Base-by-base conservation (phyloP, 1,284 basidiomycete genomes). In the Ceratobasidium sp. region DNA sequence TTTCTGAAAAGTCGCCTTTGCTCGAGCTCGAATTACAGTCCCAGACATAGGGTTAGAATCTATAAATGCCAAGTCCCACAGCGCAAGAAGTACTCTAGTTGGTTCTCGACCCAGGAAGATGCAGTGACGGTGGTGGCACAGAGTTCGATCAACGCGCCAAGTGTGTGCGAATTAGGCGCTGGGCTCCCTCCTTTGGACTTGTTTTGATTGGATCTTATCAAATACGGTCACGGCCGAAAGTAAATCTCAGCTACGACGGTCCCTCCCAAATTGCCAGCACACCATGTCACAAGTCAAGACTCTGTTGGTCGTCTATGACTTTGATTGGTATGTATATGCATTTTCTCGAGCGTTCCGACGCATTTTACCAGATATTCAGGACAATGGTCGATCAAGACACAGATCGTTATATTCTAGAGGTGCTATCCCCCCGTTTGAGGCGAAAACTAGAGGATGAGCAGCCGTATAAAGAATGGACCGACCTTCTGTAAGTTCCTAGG, bases 401-500 rank as follows among this genome's bases (percentile, higher is more conserved):
- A 3, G 98, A 99, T 86, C 90, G 97, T 86, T 99, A 95, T 91
- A 89, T 98, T 77, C 94, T 98, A 82, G 97, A 99, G 84, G 94
- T 97, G 67, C 90, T 98, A 48, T 93, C 92, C 2, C 94, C 94
- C 1, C 90, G 94, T 80, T 88, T 99, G 62, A 92, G 97, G 74
- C 88, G 95, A 66, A 91, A 94, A 83, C 91, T 99, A 87, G 91
- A 96, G 83, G 88, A 87, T 78, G 89, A 93, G 83, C 85, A 86
- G 16, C 3, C 82, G 80, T 48, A 81, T 64, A 85, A 91, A 5
- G 96, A 98, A 84, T 99, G 96, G 92, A 99, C 96, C 3, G 98
- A 99, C 86, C 90, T 97, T 65, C 91, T 98, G 96, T 97, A 85
- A 86, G 91, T 85, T 10, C 55, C 23, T 69, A 59, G 52, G n/a